Evolutionary conservation across 176 grass and related monocot species (phyloP).

Genomic region (Triticum turgidum): DNA sequence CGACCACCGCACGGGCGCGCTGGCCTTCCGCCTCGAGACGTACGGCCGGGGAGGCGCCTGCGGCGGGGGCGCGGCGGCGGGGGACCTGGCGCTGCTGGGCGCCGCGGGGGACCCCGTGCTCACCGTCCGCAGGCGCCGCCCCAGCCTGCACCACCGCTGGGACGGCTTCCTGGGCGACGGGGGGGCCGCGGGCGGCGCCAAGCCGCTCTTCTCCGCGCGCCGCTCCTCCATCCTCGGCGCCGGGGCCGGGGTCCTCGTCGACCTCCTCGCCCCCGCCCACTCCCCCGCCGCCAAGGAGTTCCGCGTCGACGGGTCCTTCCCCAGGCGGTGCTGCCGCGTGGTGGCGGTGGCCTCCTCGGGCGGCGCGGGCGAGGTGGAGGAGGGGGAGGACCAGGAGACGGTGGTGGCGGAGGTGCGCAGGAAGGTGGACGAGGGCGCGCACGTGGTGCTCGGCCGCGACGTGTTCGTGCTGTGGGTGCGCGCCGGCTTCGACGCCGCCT

Average conservation of each 20-base stretch:
- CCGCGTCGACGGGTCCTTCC: constrained; percentile 81
- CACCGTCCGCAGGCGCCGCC: constrained; percentile 67
- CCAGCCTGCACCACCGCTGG: constrained; percentile 93
- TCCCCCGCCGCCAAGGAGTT: constrained; percentile 35
- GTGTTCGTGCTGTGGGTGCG: constrained; percentile 79
- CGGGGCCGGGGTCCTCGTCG: constrained; percentile 59
- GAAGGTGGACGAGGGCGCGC: constrained; percentile 79
- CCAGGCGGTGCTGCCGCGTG: constrained; percentile 71
- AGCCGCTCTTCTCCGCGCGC: constrained; percentile 79
- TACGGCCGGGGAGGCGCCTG: constrained; percentile 51
- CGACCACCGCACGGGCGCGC: constrained; percentile 72
- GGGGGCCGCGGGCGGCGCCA: constrained; percentile 11
- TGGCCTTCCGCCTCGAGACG: constrained; percentile 85
- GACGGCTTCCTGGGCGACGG: constrained; percentile 84
- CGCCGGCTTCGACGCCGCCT: constrained; percentile 69
- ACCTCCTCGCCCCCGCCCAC: constrained; percentile 18
- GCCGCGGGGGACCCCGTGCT: constrained; percentile 55
- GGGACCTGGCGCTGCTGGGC: constrained; percentile 76
- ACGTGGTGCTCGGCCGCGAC: constrained; percentile 71
- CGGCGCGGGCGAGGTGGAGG: background rate
- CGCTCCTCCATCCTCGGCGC: constrained; percentile 83
- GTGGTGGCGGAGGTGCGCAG: constrained; percentile 71
- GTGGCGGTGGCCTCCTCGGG: background rate
- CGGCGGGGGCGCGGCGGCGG: constrained; percentile 38
- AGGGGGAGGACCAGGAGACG: constrained; percentile 13